Conservation (phyloP, 345 rosid genomes). For the Salix purpurea region DNA sequence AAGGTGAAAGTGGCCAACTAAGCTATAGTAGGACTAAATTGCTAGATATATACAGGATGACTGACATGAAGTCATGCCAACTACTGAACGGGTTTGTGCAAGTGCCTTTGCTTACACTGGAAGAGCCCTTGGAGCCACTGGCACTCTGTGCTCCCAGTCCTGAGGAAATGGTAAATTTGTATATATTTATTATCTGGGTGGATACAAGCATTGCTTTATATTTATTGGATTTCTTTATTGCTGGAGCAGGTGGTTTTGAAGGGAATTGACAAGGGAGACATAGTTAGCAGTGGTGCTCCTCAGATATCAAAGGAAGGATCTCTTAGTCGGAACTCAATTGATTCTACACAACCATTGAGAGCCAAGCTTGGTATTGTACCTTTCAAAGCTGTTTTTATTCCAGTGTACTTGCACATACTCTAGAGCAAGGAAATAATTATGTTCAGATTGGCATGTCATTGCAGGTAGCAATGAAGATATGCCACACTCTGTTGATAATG, state of each 20-base stretch:
- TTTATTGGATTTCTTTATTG: conserved; percentile 16
- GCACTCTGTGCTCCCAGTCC: conserved; percentile 67
- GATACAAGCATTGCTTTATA: conserved; percentile 11
- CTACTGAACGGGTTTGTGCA: conserved; percentile 51
- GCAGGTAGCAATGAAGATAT: conserved; percentile 73
- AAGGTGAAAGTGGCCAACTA: conserved; percentile 55
- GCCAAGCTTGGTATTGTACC: conserved; percentile 53
- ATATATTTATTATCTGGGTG: conserved; percentile 4
- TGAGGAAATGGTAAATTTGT: conserved; percentile 70
- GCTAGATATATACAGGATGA: conserved; percentile 67
- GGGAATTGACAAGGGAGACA: conserved; percentile 80
- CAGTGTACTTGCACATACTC: conserved; percentile 8
- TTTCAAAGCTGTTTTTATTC: conserved; percentile 6
- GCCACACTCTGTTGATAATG: conserved; percentile 38
- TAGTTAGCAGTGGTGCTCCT: conserved; percentile 76
- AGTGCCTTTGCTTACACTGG: conserved; percentile 70
- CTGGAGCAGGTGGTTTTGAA: conserved; percentile 57
- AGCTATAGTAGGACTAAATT: conserved; percentile 74
- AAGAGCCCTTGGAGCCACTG: conserved; percentile 68
- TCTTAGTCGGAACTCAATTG: conserved; percentile 42
- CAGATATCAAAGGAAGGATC: conserved; percentile 69
- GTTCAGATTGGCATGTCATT: conserved; percentile 31
- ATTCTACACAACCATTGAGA: conserved; percentile 51
- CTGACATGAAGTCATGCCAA: conserved; percentile 43
- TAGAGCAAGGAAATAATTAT: conserved; percentile 3